Base-by-base conservation (phyloP, 2,329 filamentous ascomycete genomes). In the Xylariaceae sp. region DNA sequence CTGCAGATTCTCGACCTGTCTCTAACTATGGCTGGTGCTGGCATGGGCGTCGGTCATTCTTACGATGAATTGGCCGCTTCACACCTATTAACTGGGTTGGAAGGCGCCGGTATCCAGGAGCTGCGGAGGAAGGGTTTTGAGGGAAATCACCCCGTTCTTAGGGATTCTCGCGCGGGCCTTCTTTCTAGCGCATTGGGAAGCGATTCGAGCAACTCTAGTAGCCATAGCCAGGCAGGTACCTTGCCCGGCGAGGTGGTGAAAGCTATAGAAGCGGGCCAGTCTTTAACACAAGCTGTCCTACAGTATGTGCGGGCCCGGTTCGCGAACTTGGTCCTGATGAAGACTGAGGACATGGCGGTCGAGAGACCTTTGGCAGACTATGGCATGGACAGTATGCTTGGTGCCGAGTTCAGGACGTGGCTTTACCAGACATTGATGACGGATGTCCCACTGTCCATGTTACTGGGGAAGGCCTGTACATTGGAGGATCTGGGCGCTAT, bases 361-460 rank as follows among this genome's bases (percentile, higher is more conserved):
- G 2, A 19, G 4, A 55, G 48, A 37, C 29, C 58, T 0, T 53
- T 70, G 12, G 52, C 58, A 4, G 29, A 43, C 3, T 66, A 65
- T 39, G 68, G 67, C 3, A 47, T 71, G 2, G 69, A 71, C 54
- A 68, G 65, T 51, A 71, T 72, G 68, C 58, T 71, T 9, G 68
- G 62, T 1, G 61, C 69, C 1, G 68, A 72, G 58, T 61, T 71
- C 44, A 58, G 68, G 6, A 67, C 64, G 27, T 69, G 67, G 66
- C 58, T 71, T 34, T 71, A 60, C 44, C 51, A 59, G 27, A 53
- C 56, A n/a, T 67, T 70, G 44, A 62, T 59, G 31, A 55, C 71
- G 0, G 66, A 71, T 43, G 54, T 72, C 3, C 60, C 67, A 1
- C 69, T 69, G 43, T 45, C 43, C 4, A 45, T 29, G 3, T 30